Evolutionary conservation across 202 grass and related monocot genomes (phyloP), one percentile per base, ranked within the genome.

Genomic region (Bolboschoenoplectus hybrid): DNA sequence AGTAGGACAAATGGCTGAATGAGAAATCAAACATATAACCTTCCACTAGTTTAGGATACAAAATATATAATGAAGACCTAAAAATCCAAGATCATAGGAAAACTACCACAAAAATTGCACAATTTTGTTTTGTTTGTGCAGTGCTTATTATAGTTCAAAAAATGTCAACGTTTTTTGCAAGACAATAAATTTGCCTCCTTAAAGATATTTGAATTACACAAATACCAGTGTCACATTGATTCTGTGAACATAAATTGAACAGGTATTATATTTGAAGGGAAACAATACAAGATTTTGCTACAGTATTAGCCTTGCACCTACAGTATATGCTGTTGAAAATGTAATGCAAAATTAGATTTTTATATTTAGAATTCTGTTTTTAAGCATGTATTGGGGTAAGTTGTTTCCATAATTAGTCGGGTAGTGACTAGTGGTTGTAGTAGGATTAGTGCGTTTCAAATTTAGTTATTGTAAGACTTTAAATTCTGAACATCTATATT

Each of bases 61-160:
- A 71, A 71, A 6, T 71, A 2, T 2, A 20, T 65, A 65, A 2
- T 4, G 9, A 11, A 65, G 3, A 35, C 63, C 32, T 63, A 65
- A 65, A 35, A 36, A 3, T 35, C 19, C 26, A 26, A 63, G 10
- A 36, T 65, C 9, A 64, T 1, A 9, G 26, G 9, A 64, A 63
- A 63, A 32, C 0, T 11, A 35, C 8, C 19, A 68, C 36, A 3
- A 68, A 26, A 67, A 16, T 68, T 68, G 41, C n/a, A 19, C 16
- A 47, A 47, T 73, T 73, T 11, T n/a, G 8, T 8, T 20, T 72
- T 46, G 39, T 46, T 20, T 16, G n/a, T 72, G 7, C 14, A 9
- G 41, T 44, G 16, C 39, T 72, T 47, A 72, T 72, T 68, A 47
- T 73, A 13, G 68, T 45, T 72, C 43, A 72, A 45, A 72, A 20